Percentiles rank a stretch among this genome's conserved stretches.
These are phyloP conservation scores for Lactifluus piperatus DNA, from an alignment of 768 basidiomycete genomes.

Conservation along the genomic window DNA sequence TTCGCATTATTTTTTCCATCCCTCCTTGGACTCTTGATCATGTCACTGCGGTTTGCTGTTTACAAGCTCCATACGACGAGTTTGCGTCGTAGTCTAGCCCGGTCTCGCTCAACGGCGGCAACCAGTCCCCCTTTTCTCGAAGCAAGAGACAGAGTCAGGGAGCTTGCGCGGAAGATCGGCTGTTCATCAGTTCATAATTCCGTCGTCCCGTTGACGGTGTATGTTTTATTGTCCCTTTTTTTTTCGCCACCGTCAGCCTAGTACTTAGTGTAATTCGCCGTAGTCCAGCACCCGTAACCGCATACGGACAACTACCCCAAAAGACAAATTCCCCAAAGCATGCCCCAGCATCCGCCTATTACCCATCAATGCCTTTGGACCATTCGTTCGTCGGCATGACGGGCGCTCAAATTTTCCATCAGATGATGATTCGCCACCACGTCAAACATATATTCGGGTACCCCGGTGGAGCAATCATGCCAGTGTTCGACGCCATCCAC, in stretches of 20 bases:
- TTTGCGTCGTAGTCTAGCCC: constrained; percentile 32
- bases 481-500: constrained; percentile 98
- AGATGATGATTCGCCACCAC: constrained; percentile 97
- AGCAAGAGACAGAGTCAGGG: constrained; percentile 71
- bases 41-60: constrained; percentile 32
- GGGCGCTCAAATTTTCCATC: constrained; percentile 96
- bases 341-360: constrained; percentile 27
- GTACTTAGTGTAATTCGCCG: constrained; percentile 30
- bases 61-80: constrained; percentile 34
- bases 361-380: constrained; percentile 51
- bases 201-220: constrained; percentile 53
- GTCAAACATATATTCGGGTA: constrained; percentile 98
- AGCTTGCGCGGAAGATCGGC: constrained; percentile 69
- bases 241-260: not conserved
- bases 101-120: constrained; percentile 44
- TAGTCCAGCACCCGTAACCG: constrained; percentile 53
- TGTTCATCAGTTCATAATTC: constrained; percentile 57
- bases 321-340: constrained; percentile 32
- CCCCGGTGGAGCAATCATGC: constrained; percentile 95
- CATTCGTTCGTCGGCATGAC: constrained; percentile 88
- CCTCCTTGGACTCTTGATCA: constrained; percentile 15
- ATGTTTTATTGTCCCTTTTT: constrained; percentile 24
- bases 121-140: constrained; percentile 52
- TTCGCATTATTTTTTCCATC: not conserved
- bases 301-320: constrained; percentile 40